Evolutionary conservation across 192 early-diverging fungal species (phyloP).

Genomic region (Backusella australiensis): DNA sequence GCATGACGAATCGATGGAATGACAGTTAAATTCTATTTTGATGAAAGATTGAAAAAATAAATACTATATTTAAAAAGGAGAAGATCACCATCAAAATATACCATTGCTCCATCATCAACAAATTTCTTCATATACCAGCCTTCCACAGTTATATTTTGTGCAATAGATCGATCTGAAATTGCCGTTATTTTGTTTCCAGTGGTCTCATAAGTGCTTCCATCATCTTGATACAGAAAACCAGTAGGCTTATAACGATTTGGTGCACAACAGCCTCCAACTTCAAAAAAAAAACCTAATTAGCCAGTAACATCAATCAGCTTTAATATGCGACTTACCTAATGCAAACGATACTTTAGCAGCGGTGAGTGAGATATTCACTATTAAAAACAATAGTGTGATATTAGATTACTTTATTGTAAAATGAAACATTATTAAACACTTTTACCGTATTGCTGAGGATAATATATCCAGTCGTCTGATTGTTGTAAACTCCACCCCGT

Average conservation of each 20-base stretch:
- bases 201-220: slow-evolving; percentile 12
- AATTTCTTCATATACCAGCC: slow-evolving; percentile 33
- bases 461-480: slow-evolving; percentile 31
- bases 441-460: slow-evolving; percentile 27
- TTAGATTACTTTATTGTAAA: neutral
- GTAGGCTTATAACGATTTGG: slow-evolving; percentile 26
- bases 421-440: neutral
- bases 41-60: neutral
- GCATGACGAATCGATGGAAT: slow-evolving; percentile 20
- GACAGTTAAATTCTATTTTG: slow-evolving; percentile 29
- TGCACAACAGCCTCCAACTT: slow-evolving; percentile 34
- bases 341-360: slow-evolving; percentile 10
- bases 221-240: slow-evolving; percentile 21
- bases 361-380: slow-evolving; percentile 21
- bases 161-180: slow-evolving; percentile 23
- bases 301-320: neutral
- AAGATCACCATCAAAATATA: neutral
- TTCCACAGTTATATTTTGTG: slow-evolving; percentile 20
- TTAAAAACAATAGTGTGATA: neutral
- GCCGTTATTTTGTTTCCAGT: slow-evolving; percentile 21
- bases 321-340: slow-evolving; percentile 15
- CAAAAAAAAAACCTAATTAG: neutral
- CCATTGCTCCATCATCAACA: slow-evolving; percentile 31
- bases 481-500: slow-evolving; percentile 22
- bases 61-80: neutral